phyloP scores from a whole-genome alignment of 768 basidiomycete genomes.

The Lactarius vividus region DNA sequence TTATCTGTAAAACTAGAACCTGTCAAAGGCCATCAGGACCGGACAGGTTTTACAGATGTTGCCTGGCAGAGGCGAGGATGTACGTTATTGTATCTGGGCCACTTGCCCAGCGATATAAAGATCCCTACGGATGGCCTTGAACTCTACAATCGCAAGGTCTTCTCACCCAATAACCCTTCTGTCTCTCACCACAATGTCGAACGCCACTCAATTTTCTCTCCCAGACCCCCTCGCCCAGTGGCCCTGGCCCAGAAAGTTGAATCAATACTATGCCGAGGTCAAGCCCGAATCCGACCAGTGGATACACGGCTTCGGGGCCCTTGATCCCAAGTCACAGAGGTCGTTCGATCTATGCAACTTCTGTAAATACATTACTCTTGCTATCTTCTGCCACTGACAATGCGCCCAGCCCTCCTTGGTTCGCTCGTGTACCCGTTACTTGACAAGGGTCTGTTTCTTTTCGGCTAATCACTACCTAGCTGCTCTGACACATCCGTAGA shows the following conservation, averaged over 20 bases:
- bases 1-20: too few species aligned
- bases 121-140: background rate
- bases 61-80: too few species aligned
- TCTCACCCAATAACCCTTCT: background rate
- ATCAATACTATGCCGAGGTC: constrained; percentile 37
- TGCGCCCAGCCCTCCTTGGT: constrained; percentile 36
- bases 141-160: background rate
- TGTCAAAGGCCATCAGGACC: too few species aligned
- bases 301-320: constrained; percentile 39
- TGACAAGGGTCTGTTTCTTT: constrained; percentile 33
- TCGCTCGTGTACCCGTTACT: constrained; percentile 38
- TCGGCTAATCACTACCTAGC: background rate
- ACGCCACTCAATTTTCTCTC: constrained; percentile 26
- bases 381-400: background rate
- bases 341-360: constrained; percentile 45
- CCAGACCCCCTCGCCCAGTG: constrained; percentile 43
- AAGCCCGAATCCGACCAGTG: constrained; percentile 39
- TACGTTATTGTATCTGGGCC: background rate
- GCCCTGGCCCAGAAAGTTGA: constrained; percentile 45
- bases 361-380: background rate
- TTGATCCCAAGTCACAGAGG: constrained; percentile 37
- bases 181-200: constrained; percentile 3
- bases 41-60: too few species aligned
- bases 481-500: background rate
- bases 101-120: constrained; percentile 1